A percentile compares a stretch with the other conserved stretches of the same genome.
These are phyloP conservation scores for Verticillium nonalfalfae DNA, from an alignment of 2,329 filamentous ascomycete genomes.

Conservation along the genomic window DNA sequence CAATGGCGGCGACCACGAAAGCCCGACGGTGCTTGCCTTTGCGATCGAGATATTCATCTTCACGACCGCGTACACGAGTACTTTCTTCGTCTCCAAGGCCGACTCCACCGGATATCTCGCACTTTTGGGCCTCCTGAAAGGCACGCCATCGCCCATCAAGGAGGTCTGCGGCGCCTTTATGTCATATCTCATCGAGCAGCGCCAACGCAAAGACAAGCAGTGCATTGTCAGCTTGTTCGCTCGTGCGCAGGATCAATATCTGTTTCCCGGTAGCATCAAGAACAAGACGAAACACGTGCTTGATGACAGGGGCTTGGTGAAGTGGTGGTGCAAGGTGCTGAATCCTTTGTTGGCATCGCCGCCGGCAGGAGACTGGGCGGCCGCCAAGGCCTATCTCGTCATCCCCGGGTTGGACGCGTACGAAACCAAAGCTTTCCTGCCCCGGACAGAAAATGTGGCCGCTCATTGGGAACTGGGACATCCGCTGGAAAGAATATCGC, in stretches of 20 bases:
- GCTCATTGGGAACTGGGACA: slow-evolving; percentile 63
- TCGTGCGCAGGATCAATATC: slow-evolving; percentile 83
- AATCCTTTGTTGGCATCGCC: slow-evolving; percentile 62
- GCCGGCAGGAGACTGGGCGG: slow-evolving; percentile 31
- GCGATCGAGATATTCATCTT: slow-evolving; percentile 87
- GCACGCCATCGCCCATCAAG: slow-evolving; percentile 66
- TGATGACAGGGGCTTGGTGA: slow-evolving; percentile 82
- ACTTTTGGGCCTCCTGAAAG: slow-evolving; percentile 55
- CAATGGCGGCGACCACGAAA: slow-evolving; percentile 8
- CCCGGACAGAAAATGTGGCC: slow-evolving; percentile 43
- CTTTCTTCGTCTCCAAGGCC: slow-evolving; percentile 91
- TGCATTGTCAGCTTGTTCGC: slow-evolving; percentile 87
- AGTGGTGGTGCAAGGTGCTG: slow-evolving; percentile 91
- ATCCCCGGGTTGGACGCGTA: slow-evolving; percentile 81
- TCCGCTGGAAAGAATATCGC: slow-evolving; percentile 59
- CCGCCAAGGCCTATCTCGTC: slow-evolving; percentile 71
- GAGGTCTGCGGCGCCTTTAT: slow-evolving; percentile 71
- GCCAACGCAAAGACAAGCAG: slow-evolving; percentile 57
- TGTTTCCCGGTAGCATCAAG: slow-evolving; percentile 87
- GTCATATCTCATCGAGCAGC: slow-evolving; percentile 62
- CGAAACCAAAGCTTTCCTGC: slow-evolving; percentile 76
- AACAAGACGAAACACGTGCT: slow-evolving; percentile 84
- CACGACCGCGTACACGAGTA: slow-evolving; percentile 72
- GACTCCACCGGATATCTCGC: slow-evolving; percentile 89
- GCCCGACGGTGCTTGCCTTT: slow-evolving; percentile 60